Base-by-base conservation (phyloP, 345 rosid species). In the Cardiospermum halicacabum region DNA sequence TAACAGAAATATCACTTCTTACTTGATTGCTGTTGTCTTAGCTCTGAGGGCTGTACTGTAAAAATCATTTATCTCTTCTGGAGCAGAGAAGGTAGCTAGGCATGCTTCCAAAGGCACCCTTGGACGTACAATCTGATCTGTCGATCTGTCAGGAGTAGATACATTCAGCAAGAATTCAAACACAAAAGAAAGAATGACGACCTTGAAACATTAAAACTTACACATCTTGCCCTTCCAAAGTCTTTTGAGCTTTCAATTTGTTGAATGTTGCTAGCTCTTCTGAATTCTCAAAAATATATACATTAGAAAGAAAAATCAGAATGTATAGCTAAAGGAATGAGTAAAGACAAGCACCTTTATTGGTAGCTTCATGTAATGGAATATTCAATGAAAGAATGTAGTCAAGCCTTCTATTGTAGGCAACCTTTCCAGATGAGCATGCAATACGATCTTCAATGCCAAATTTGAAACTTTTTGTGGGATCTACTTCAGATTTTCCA, bases 41-140 rank as follows among this genome's bases (percentile, higher is more conserved):
- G 82, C 80, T 73, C 80, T 87, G 82, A 91, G 80, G 56, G 96
- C 97, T 68, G 93, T 74, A 84, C 99, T 95, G 68, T 82, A 95
- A 77, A 85, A 95, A 49, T 85, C 94, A 36, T 75, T 82, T 69
- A 95, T 81, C 69, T 85, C 85, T 81, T 89, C 97, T 34, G 97
- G 78, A 59, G 92, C 86, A 68, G 91, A 80, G 78, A 87, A 91
- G 72, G 71, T 86, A 63, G 86, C 87, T 53, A 91, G 82, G 76
- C 99, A 95, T 74, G 99, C 94, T 79, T 87, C 90, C 71, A 91
- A 75, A 72, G 97, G 96, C 39, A 95, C 92, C 77, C 99, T 84
- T 75, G 99, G 96, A 32, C 99, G 96, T 65, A 95, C 86, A 58
- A 89, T 80, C 76, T 85, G 89, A 72, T 91, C 87, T 43, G 55